These are phyloP conservation scores for Fagopyrum homotropicum DNA, from an alignment of 148 eudicot species.

Conservation along the genomic window DNA sequence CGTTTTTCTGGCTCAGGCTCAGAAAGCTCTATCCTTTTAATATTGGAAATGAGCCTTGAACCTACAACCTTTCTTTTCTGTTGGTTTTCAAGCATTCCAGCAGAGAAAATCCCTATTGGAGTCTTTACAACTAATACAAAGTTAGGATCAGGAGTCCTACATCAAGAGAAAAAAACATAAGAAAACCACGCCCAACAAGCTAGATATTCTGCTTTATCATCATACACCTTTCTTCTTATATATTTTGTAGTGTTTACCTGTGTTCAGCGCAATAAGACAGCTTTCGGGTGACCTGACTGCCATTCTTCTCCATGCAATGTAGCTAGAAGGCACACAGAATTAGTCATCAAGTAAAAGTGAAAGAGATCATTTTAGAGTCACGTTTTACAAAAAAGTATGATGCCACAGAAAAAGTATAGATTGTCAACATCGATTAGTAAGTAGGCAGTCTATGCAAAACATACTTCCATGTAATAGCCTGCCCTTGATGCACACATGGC, in stretches of 20 bases:
- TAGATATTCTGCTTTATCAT: neutral
- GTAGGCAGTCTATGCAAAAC: constrained; percentile 16
- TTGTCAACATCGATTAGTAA: neutral
- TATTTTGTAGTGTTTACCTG: constrained; percentile 30
- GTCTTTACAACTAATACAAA: constrained; percentile 62
- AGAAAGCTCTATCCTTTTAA: constrained; percentile 32
- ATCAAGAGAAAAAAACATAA: constrained; percentile 13
- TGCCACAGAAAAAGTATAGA: too few relatives aligned
- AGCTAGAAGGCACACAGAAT: constrained; percentile 34
- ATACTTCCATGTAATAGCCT: constrained; percentile 90
- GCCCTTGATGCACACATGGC: constrained; percentile 89
- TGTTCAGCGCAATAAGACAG: constrained; percentile 77
- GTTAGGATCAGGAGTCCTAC: constrained; percentile 66
- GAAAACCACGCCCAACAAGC: neutral
- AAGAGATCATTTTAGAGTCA: neutral
- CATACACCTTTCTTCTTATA: constrained; percentile 1
- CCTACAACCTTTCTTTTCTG: constrained; percentile 38
- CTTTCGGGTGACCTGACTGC: constrained; percentile 50
- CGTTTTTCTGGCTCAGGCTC: constrained; percentile 25
- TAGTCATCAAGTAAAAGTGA: constrained; percentile 5
- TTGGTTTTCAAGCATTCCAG: constrained; percentile 55
- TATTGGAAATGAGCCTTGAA: constrained; percentile 46
- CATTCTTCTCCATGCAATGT: constrained; percentile 70
- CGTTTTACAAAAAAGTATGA: too few relatives aligned
- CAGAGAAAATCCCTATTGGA: constrained; percentile 49